Conservation (phyloP, 2,329 filamentous ascomycete species). For the Colletotrichum navitas region DNA sequence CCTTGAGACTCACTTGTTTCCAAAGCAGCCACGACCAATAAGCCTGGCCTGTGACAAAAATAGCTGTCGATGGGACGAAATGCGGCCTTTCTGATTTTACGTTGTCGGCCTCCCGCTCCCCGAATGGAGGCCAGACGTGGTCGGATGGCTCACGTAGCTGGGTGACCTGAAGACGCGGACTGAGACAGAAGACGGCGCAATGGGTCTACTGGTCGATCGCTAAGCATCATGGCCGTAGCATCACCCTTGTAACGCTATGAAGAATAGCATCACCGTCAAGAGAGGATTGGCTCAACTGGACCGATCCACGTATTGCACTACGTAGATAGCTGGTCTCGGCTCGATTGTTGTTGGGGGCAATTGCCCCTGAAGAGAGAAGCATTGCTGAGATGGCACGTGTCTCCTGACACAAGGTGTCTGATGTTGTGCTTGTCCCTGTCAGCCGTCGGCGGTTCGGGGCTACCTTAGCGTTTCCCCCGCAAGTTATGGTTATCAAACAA, state of each 20-base stretch:
- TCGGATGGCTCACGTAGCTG: constrained; percentile 16
- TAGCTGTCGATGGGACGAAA: constrained; percentile 37
- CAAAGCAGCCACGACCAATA: constrained; percentile 17
- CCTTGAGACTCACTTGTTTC: constrained; percentile 14
- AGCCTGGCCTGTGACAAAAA: constrained; percentile 32
- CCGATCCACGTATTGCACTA: background rate
- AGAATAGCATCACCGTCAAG: background rate
- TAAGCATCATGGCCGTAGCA: background rate
- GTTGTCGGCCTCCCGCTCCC: background rate
- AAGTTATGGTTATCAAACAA: constrained; percentile 41
- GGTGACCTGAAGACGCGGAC: constrained; percentile 10
- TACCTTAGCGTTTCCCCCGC: constrained; percentile 41
- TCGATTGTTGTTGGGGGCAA: background rate
- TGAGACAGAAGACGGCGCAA: background rate
- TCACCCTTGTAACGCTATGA: background rate
- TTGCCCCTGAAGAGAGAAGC: constrained; percentile 11
- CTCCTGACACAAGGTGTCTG: constrained; percentile 29
- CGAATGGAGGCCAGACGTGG: constrained; percentile 12
- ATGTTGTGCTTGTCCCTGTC: constrained; percentile 41
- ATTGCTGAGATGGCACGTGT: constrained; percentile 26
- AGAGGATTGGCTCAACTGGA: background rate
- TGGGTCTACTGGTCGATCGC: background rate
- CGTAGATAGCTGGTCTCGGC: background rate
- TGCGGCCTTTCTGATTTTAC: constrained; percentile 10
- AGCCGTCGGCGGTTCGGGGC: constrained; percentile 23